Conservation (phyloP, 1,139 yeast species). For the Magnusiomyces magnusii region DNA sequence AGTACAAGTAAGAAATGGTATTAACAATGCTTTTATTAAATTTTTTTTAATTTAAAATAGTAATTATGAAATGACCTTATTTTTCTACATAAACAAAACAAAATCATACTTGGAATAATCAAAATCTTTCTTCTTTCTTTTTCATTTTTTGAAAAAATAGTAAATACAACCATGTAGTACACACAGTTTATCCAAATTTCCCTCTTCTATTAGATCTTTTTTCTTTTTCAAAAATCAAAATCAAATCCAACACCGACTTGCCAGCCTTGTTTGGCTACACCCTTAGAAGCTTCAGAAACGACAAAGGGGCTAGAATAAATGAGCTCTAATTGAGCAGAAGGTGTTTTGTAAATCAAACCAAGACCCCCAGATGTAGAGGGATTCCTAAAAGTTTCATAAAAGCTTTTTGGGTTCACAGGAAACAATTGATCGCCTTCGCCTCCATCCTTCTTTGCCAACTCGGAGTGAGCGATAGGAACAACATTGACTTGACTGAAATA, state of each 20-base stretch:
- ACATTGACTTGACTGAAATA: conserved; percentile 17
- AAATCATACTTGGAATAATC: background rate
- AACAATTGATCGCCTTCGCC: background rate
- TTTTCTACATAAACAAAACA: background rate
- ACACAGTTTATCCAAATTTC: background rate
- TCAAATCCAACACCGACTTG: conserved; percentile 14
- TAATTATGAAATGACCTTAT: too few species aligned
- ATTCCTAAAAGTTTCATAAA: background rate
- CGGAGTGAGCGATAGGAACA: conserved; percentile 4
- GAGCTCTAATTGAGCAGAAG: conserved; percentile 13
- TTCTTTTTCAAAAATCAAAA: conserved; percentile 8
- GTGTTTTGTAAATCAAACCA: conserved; percentile 14
- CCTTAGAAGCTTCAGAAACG: conserved; percentile 1
- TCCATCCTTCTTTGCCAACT: background rate
- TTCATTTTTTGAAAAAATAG: background rate
- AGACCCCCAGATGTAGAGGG: conserved; percentile 19
- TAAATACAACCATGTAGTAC: background rate
- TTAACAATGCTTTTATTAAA: too few species aligned
- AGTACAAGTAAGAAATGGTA: background rate
- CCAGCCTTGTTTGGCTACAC: conserved; percentile 10
- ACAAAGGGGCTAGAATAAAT: conserved; percentile 11
- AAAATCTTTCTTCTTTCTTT: background rate
- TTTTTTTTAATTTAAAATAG: too few species aligned
- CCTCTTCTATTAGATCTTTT: background rate
- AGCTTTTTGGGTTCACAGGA: background rate